Percentiles rank a stretch among this genome's conserved stretches.
Evolutionary conservation across 352 stramenopile species (phyloP).

Genomic region (Thraustochytrium sp.): DNA sequence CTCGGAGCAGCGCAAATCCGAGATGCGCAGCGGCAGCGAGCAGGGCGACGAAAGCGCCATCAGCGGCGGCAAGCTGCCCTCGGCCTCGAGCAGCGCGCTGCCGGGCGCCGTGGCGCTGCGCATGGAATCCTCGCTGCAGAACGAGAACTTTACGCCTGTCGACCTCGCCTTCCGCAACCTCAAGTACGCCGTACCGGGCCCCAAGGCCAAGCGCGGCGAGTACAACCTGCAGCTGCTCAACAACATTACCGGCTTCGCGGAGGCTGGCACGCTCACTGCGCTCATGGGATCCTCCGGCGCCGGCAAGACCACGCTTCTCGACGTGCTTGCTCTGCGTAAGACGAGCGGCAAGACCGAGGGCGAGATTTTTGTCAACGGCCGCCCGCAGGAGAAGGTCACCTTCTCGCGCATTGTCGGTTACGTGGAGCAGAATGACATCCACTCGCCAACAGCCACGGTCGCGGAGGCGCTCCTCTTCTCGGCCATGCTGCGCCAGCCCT

Average conservation of each 20-base stretch:
- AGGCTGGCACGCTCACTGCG: conserved; percentile 71
- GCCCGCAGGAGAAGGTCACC: background rate
- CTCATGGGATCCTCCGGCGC: conserved; percentile 74
- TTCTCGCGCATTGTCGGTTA: conserved; percentile 41
- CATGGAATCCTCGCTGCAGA: background rate
- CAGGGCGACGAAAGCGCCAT: too few species aligned
- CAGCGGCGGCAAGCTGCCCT: too few species aligned
- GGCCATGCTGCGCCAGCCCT: conserved; percentile 56
- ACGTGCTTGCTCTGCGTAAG: conserved; percentile 72
- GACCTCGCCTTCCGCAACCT: conserved; percentile 46
- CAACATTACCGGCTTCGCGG: conserved; percentile 64
- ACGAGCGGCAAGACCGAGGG: conserved; percentile 65
- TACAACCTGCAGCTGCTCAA: conserved; percentile 70
- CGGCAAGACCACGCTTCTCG: conserved; percentile 57
- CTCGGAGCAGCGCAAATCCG: background rate
- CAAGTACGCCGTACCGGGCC: conserved; percentile 57
- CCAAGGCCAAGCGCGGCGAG: conserved; percentile 54
- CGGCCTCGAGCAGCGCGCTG: too few species aligned
- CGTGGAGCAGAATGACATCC: conserved; percentile 56
- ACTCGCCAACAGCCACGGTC: conserved; percentile 58
- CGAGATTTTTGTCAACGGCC: conserved; percentile 61
- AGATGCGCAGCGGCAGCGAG: too few species aligned
- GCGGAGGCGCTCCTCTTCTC: conserved; percentile 60
- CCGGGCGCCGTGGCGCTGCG: background rate
- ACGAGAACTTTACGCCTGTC: background rate